A percentile compares a stretch with the other conserved stretches of the same genome.
These are phyloP conservation scores for Cercophora newfieldiana DNA, from an alignment of 495 filamentous ascomycete genomes.

Conservation along the genomic window DNA sequence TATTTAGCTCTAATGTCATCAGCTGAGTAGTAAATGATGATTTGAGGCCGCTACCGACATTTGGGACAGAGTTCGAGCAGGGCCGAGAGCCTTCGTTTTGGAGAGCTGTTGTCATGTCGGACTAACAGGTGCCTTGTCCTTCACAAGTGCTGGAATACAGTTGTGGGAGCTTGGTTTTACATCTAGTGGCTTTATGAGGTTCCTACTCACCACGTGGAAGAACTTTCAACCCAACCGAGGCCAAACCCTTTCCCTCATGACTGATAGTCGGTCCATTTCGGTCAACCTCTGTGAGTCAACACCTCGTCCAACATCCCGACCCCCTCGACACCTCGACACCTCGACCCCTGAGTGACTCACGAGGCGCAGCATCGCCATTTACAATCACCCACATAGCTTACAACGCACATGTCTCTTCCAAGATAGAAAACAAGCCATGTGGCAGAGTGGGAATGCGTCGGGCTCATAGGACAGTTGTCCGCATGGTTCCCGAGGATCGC, in stretches of 20 bases:
- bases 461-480: constrained; percentile 4
- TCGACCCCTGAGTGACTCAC: not conserved
- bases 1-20: not conserved
- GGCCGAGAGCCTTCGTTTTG: no score
- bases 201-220: no score
- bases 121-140: no score
- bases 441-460: constrained; percentile 12
- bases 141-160: no score
- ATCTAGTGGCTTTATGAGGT: no score
- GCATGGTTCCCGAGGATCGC: constrained; percentile 3
- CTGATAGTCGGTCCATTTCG: not conserved
- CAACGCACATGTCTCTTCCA: not conserved
- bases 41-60: no score
- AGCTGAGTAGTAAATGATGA: not conserved
- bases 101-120: no score
- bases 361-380: not conserved
- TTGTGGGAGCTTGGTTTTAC: no score
- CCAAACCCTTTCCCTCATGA: not conserved
- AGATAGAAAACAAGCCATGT: not conserved
- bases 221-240: no score
- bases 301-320: not conserved
- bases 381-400: no score
- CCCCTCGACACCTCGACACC: no score
- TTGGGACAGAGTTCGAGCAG: no score
- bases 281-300: not conserved